Evolutionary conservation across 768 basidiomycete genomes (phyloP), one percentile per base, ranked within the genome.

Genomic region (Suillus variegatus): DNA sequence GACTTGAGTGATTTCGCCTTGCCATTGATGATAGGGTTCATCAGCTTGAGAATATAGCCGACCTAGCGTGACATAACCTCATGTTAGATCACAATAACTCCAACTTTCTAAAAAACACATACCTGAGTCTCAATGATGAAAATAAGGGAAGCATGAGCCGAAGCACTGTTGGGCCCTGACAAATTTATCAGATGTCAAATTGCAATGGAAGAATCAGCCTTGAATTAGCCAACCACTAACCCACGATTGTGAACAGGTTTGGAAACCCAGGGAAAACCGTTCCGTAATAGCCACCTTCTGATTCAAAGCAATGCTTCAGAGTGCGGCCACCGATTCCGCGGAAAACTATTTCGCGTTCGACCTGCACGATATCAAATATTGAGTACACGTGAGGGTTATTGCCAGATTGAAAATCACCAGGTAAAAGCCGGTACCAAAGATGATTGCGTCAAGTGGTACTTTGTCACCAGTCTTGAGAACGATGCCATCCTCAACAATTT

Each of bases 71-170:
- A 47, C 51, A 35, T 43, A 18, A 6, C 54, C 16, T 65, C 47
- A 25, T 58, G 41, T 64, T 69, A 60, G 63, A 54, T 47, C 22
- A 22, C 47, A 43, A 43, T 40, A 46, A 47, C 35, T 64, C 35
- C 25, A 43, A 36, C 16, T 12, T 49, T 51, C 35, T 43, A 63
- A 63, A 55, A 28, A 65, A 22, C 22, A 36, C 76, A 60, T 52
- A 84, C 86, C 82, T 88, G 86, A 8, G 81, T 77, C 72, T 88
- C 87, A 66, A 84, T 80, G 61, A 78, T 79, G 71, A 85, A 87
- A 56, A 88, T 78, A 43, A 85, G 79, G 32, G 87, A 88, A 10
- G 83, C 84, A 68, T 88, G 87, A 16, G 86, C 87, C 9, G 84
- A 79, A 36, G 82, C 82, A 41, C 82, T 81, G 70, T 89, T 89